Base-by-base conservation (phyloP, 768 basidiomycete genomes). In the Gymnopilus junonius region DNA sequence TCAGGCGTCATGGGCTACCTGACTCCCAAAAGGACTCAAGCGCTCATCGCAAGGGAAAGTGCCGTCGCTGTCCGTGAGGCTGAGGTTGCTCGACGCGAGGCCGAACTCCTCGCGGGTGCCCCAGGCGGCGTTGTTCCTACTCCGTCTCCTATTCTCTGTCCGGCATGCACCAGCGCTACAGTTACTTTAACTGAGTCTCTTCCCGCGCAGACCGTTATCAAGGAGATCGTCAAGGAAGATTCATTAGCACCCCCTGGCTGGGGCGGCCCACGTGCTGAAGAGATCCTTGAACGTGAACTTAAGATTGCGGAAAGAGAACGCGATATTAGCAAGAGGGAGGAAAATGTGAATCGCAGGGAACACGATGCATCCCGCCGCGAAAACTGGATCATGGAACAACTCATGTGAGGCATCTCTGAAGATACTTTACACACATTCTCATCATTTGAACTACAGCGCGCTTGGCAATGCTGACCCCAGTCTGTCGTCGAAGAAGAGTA, bases 331-430 rank as follows among this genome's bases (percentile, higher is more conserved):
- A 88, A 89, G 55, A 91, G 93, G 37, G 93, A 95, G 75, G 93
- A 95, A 72, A 85, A 80, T 53, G 88, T 94, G 64, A 94, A 94
- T 71, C 90, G 91, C 59, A 82, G 93, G 59, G 93, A 95, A 73
- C 90, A 93, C 42, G 93, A 95, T 70, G 92, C 93, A 58, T 87
- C 92, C 54, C 86, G 93, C 68, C 92, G 93, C 61, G 93, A 95
- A 74, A 83, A 80, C 29, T 95, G 93, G 93, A 94, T 95, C 70
- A 94, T 95, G 93, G 94, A 95, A 65, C 93, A 95, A 69, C 85
- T 95, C 35, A 88, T 92, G 94, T 95, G 81, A 67, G 88, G 80
- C 3, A 42, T 25, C 12, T 43, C 65, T 55, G 8, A n/a, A 37
- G 43, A 10, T 4, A 23, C 27, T 5, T 34, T 34, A 8, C 23